These are phyloP conservation scores for Prunus armeniaca DNA, from an alignment of 306 rosid genomes.

Conservation along the genomic window DNA sequence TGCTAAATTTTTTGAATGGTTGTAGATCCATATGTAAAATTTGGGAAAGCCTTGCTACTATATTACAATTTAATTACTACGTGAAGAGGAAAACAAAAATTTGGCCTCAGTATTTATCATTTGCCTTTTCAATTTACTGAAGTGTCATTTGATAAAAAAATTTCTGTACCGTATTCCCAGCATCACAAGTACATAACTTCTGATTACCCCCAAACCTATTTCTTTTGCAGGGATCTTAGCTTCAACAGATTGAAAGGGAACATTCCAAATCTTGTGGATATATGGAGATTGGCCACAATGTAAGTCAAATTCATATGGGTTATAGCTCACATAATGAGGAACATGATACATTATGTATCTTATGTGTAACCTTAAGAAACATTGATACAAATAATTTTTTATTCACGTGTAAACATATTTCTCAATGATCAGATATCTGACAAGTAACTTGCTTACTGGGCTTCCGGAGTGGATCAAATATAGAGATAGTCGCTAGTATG, in stretches of 20 bases:
- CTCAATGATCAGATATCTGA: constrained; percentile 23
- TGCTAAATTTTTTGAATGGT: not conserved
- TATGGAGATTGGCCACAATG: constrained; percentile 11
- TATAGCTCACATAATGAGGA: not conserved
- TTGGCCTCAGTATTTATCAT: not conserved
- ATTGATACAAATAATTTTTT: too few relatives aligned
- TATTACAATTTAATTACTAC: not conserved
- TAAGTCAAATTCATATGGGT: constrained; percentile 1
- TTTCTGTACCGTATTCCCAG: not conserved
- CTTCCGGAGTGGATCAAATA: constrained; percentile 24
- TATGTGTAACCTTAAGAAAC: too few relatives aligned
- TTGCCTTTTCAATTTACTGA: not conserved
- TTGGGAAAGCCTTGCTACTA: not conserved
- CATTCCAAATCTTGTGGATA: constrained; percentile 14
- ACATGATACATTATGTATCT: too few relatives aligned
- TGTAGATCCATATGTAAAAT: too few relatives aligned
- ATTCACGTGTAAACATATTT: not conserved
- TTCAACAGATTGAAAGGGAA: constrained; percentile 21
- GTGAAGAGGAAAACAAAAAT: not conserved
- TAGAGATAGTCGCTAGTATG: constrained; percentile 27
- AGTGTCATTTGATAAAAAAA: not conserved
- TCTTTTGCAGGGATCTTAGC: constrained; percentile 28
- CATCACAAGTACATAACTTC: not conserved
- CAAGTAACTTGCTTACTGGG: constrained; percentile 24
- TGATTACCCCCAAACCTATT: not conserved